Evolutionary conservation across 2,329 filamentous ascomycete species (phyloP).

Genomic region (Fusarium algeriense): DNA sequence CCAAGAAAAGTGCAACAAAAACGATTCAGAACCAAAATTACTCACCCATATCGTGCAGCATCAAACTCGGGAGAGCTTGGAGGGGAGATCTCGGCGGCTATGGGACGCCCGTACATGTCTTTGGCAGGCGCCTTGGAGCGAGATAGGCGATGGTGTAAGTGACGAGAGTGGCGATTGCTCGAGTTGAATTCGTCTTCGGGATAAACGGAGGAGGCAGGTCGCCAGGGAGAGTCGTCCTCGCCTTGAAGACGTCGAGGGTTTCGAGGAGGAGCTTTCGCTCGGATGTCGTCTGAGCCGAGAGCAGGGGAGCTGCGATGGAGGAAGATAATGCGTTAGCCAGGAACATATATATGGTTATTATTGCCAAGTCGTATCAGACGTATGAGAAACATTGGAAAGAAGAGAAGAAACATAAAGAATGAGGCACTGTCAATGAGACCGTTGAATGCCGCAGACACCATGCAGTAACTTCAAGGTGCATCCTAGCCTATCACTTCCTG

Average conservation of each 20-base stretch:
- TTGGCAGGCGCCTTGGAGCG: conserved; percentile 48
- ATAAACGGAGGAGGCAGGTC: conserved; percentile 70
- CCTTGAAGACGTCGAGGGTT: conserved; percentile 52
- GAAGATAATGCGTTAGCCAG: conserved; percentile 37
- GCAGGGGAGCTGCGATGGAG: conserved; percentile 42
- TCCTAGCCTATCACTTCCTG: conserved; percentile 9
- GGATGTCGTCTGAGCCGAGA: conserved; percentile 37
- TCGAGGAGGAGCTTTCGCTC: conserved; percentile 48
- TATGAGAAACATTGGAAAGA: conserved; percentile 7
- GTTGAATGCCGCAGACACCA: not conserved
- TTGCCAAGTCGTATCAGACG: not conserved
- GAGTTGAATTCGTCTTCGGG: conserved; percentile 40
- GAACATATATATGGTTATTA: conserved; percentile 5
- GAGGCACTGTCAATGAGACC: conserved; percentile 15
- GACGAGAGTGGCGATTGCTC: conserved; percentile 32
- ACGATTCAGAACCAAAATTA: conserved; percentile 34
- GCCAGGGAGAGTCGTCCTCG: conserved; percentile 49
- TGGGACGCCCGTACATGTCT: conserved; percentile 45
- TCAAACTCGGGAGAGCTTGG: conserved; percentile 67
- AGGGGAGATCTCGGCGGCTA: conserved; percentile 66
- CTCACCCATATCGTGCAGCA: conserved; percentile 57
- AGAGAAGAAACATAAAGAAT: not conserved
- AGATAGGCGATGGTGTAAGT: conserved; percentile 50
- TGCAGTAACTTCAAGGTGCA: conserved; percentile 10
- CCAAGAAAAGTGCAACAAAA: conserved; percentile 25